Evolutionary conservation across 2,329 filamentous ascomycete species (phyloP).

Genomic region (Cytospora paraplurivora): DNA sequence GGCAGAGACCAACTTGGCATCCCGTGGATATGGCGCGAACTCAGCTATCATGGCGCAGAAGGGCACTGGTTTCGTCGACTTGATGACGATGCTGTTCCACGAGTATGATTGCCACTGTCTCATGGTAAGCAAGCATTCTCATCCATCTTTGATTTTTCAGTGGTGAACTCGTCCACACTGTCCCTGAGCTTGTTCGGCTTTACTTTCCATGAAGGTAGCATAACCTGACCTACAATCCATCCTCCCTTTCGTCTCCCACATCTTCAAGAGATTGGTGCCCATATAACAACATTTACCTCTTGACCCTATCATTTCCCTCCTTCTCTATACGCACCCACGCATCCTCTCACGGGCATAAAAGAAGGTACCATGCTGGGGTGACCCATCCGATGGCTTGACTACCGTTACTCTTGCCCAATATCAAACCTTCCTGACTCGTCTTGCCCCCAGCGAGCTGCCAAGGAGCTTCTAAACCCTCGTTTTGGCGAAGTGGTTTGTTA

Average conservation of each 20-base stretch:
- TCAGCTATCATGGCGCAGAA: slow-evolving; percentile 68
- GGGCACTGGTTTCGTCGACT: slow-evolving; percentile 77
- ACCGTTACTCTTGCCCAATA: slow-evolving; percentile 73
- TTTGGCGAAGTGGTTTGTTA: slow-evolving; percentile 45
- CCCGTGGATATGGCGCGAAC: slow-evolving; percentile 81
- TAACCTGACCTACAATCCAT: too few species aligned
- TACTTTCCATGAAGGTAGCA: not conserved
- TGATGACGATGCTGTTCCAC: slow-evolving; percentile 73
- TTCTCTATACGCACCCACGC: not conserved
- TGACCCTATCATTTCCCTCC: slow-evolving; percentile 11
- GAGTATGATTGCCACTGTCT: slow-evolving; percentile 62
- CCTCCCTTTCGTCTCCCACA: too few species aligned
- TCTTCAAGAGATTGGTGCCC: not conserved
- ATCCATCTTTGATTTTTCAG: slow-evolving; percentile 17
- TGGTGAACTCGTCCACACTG: not conserved
- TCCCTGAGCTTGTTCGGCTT: not conserved
- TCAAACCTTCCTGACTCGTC: slow-evolving; percentile 40
- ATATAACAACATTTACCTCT: not conserved
- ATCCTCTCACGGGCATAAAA: slow-evolving; percentile 49
- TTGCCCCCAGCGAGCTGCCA: slow-evolving; percentile 35
- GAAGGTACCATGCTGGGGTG: slow-evolving; percentile 61
- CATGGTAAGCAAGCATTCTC: slow-evolving; percentile 41
- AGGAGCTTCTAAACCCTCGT: slow-evolving; percentile 41
- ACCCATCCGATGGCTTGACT: slow-evolving; percentile 55
- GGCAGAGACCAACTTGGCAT: slow-evolving; percentile 50